Conservation (phyloP, 331 rosid species). For the Telfairia occidentalis region DNA sequence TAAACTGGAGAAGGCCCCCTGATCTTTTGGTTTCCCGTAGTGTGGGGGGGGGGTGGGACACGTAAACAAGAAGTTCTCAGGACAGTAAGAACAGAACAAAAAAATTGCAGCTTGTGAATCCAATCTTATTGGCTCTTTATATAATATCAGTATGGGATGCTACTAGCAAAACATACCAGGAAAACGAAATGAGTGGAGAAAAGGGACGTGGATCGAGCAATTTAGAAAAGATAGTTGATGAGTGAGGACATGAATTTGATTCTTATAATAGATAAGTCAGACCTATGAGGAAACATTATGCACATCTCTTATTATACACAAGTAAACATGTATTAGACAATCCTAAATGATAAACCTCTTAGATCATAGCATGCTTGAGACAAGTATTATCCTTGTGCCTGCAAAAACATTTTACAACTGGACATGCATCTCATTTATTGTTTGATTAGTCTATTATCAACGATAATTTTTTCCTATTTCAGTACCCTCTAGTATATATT, state of each 20-base stretch:
- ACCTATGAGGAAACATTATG: background rate
- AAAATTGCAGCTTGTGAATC: background rate
- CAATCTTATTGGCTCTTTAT: background rate
- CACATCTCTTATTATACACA: background rate
- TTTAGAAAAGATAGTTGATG: background rate
- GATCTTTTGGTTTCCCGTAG: background rate
- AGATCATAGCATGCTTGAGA: background rate
- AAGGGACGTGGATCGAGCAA: background rate
- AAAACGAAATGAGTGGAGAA: background rate
- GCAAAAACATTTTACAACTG: background rate
- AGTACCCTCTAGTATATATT: background rate
- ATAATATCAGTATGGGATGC: background rate
- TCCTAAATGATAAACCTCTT: background rate
- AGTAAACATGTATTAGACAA: conserved; percentile 8
- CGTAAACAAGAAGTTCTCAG: background rate
- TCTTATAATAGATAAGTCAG: background rate
- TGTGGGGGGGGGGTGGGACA: background rate
- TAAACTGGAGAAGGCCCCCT: background rate
- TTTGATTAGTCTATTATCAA: background rate
- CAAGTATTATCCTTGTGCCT: background rate
- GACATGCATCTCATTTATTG: background rate
- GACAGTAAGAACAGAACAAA: background rate
- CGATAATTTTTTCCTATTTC: background rate
- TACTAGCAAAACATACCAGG: background rate
- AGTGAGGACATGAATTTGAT: background rate